Conservation (phyloP, 371 early-diverging fungal genomes). For the Entomophthora muscae region DNA sequence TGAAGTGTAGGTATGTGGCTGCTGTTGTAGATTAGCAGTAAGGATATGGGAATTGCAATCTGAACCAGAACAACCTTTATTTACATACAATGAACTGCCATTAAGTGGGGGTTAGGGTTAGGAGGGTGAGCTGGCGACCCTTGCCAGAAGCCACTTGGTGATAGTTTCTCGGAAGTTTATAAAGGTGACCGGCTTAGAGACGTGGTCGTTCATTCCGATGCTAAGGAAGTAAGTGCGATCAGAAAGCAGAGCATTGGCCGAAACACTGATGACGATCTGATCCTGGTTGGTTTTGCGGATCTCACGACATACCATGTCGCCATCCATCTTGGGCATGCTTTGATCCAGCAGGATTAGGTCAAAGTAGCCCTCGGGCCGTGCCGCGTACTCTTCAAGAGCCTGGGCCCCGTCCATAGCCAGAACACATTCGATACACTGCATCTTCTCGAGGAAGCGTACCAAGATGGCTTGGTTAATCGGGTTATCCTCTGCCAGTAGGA, state of each 20-base stretch:
- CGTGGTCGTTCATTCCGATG: constrained; percentile 11
- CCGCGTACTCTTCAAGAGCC: constrained; percentile 6
- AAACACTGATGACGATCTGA: constrained; percentile 7
- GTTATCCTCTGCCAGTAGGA: constrained; percentile 11
- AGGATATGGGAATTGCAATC: too few species aligned
- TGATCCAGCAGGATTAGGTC: constrained; percentile 10
- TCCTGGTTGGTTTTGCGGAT: constrained; percentile 6
- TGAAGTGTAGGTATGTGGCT: too few species aligned
- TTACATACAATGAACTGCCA: background rate
- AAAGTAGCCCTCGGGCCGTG: background rate
- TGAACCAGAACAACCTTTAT: too few species aligned
- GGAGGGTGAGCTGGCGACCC: background rate
- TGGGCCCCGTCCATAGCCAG: constrained; percentile 8
- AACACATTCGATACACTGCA: constrained; percentile 1
- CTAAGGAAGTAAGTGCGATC: constrained; percentile 4
- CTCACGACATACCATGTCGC: constrained; percentile 8
- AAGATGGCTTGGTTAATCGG: constrained; percentile 9
- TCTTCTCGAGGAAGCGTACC: constrained; percentile 5
- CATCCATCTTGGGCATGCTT: constrained; percentile 10
- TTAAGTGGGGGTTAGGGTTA: background rate
- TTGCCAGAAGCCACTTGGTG: constrained; percentile 5
- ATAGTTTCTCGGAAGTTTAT: constrained; percentile 4
- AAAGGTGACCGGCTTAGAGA: constrained; percentile 8
- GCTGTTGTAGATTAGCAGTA: too few species aligned
- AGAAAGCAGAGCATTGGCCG: constrained; percentile 8